Conservation (phyloP, 108 stramenopile species). For the Nitzschia sp. region DNA sequence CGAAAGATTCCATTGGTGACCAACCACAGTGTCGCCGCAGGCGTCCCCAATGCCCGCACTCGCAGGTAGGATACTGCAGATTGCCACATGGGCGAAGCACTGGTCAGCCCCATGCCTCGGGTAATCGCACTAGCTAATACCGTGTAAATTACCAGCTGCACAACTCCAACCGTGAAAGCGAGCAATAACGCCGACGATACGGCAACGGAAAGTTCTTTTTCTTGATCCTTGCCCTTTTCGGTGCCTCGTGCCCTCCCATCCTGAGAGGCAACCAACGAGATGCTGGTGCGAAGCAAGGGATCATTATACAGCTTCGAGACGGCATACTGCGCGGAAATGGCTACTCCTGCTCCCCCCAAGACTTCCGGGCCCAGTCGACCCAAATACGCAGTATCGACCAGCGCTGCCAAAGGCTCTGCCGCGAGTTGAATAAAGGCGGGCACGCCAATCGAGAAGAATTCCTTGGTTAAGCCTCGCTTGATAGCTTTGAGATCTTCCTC, state of each 20-base stretch:
- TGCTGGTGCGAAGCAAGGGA: constrained; percentile 86
- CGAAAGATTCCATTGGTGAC: constrained; percentile 93
- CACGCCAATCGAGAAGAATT: constrained; percentile 83
- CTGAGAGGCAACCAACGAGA: constrained; percentile 86
- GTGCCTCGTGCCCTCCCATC: constrained; percentile 62
- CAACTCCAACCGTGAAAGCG: constrained; percentile 74
- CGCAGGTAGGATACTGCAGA: constrained; percentile 84
- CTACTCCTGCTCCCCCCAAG: constrained; percentile 91
- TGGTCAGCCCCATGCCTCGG: constrained; percentile 71
- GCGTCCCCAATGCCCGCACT: constrained; percentile 83
- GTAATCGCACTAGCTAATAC: constrained; percentile 61
- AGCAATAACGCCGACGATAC: constrained; percentile 86
- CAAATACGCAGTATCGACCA: constrained; percentile 90
- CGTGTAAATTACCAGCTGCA: constrained; percentile 81
- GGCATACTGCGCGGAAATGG: constrained; percentile 91
- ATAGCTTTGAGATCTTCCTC: constrained; percentile 19
- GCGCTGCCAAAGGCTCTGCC: constrained; percentile 90
- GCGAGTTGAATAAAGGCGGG: constrained; percentile 90
- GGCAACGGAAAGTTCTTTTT: constrained; percentile 58
- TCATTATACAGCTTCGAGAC: constrained; percentile 92
- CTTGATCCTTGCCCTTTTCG: constrained; percentile 19
- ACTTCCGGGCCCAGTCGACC: constrained; percentile 39
- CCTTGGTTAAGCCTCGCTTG: constrained; percentile 52
- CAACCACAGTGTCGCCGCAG: constrained; percentile 89
- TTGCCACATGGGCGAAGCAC: constrained; percentile 71